Conservation (phyloP, 164 flowering plant genomes). For the Saururus chinensis region DNA sequence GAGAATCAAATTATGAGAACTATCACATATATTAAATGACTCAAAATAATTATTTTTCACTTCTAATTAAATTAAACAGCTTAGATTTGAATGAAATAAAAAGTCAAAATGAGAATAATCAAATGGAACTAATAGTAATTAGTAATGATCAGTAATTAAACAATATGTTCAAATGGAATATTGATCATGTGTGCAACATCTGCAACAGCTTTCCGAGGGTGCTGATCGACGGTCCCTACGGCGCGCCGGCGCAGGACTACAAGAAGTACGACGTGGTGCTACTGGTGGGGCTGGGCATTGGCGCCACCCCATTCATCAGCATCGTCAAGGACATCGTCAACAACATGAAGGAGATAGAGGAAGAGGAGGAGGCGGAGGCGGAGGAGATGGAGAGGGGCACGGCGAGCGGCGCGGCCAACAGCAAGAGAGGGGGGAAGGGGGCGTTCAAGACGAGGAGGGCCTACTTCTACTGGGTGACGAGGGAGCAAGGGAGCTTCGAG, state of each 20-base stretch:
- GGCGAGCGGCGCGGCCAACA: background rate
- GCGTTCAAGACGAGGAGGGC: conserved; percentile 35
- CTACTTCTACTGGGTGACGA: conserved; percentile 64
- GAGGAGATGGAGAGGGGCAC: conserved; percentile 8
- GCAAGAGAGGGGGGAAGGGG: background rate
- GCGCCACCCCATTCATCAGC: conserved; percentile 93
- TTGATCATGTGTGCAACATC: background rate
- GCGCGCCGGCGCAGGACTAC: conserved; percentile 97
- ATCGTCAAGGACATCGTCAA: conserved; percentile 77
- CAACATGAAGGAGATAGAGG: conserved; percentile 52
- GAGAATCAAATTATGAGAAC: no score
- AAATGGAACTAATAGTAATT: no score
- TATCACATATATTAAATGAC: no score
- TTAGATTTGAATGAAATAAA: no score
- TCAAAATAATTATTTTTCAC: no score
- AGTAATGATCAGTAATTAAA: no score
- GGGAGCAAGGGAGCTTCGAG: conserved; percentile 56
- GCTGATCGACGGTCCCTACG: conserved; percentile 83
- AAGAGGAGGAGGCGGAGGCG: conserved; percentile 12
- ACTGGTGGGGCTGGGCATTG: conserved; percentile 84
- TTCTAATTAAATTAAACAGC: no score
- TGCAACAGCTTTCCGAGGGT: conserved; percentile 56
- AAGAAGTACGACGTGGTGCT: conserved; percentile 77
- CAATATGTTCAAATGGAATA: no score
- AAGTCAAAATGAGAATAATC: no score